Evolutionary conservation across 805 yeast genomes (phyloP).

Genomic region (Millerago galiae): DNA sequence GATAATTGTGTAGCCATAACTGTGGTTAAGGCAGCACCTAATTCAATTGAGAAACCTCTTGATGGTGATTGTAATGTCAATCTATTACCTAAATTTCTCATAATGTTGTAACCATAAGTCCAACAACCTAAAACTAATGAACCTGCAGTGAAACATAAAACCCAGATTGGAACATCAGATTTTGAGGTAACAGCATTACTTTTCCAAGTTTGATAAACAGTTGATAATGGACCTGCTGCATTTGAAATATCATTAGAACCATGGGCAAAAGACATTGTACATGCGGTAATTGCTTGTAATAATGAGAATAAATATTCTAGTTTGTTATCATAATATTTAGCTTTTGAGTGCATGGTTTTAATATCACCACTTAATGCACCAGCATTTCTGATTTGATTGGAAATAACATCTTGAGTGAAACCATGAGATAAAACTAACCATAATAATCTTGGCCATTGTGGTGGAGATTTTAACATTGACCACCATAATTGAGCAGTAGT

Average conservation of each 20-base stretch:
- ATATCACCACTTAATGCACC: conserved; percentile 42
- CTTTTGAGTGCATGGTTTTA: conserved; percentile 43
- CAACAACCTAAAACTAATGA: conserved; percentile 63
- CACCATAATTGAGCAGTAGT: conserved; percentile 34
- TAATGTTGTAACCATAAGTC: conserved; percentile 67
- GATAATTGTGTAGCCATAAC: conserved; percentile 69
- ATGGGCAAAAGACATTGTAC: conserved; percentile 77
- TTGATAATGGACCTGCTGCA: conserved; percentile 70
- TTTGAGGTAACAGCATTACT: conserved; percentile 38
- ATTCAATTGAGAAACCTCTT: conserved; percentile 69
- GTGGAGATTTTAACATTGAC: conserved; percentile 39
- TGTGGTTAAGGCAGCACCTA: conserved; percentile 72
- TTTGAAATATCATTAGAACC: conserved; percentile 78
- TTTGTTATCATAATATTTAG: conserved; percentile 65
- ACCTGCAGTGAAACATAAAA: conserved; percentile 59
- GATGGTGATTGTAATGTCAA: conserved; percentile 72
- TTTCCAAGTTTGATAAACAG: conserved; percentile 58
- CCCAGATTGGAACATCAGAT: conserved; percentile 65
- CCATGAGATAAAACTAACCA: conserved; percentile 53
- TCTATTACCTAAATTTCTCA: conserved; percentile 67
- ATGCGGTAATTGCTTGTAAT: conserved; percentile 66
- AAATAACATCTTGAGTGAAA: conserved; percentile 56
- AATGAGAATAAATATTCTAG: conserved; percentile 63
- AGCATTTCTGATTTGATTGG: conserved; percentile 33
- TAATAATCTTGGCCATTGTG: conserved; percentile 46